phyloP scores from a whole-genome alignment of 2,329 filamentous ascomycete genomes.

The Venturia carpophila region DNA sequence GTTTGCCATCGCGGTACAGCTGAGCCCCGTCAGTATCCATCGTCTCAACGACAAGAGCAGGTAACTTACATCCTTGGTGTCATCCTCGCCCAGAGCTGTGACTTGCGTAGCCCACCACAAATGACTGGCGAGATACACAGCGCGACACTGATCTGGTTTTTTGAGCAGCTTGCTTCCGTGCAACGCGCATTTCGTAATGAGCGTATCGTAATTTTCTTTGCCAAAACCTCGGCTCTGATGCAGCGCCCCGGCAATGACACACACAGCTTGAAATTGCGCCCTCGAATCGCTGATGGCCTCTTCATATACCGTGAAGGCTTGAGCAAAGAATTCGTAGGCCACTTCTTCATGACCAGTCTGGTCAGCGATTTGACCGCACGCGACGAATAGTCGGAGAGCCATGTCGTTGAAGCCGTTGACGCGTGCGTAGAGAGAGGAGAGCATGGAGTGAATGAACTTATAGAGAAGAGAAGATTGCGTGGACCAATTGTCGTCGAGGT shows the following conservation, averaged over 20 bases:
- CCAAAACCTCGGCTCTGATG: conserved; percentile 86
- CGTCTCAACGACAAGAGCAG: background rate
- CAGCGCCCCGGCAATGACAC: conserved; percentile 80
- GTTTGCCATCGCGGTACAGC: conserved; percentile 96
- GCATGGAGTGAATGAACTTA: conserved; percentile 87
- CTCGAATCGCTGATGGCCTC: conserved; percentile 92
- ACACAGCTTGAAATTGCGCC: conserved; percentile 96
- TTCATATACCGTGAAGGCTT: conserved; percentile 97
- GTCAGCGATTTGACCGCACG: conserved; percentile 87
- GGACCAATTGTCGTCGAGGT: conserved; percentile 70
- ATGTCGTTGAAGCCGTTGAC: conserved; percentile 84
- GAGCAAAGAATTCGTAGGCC: conserved; percentile 95
- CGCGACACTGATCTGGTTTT: conserved; percentile 95
- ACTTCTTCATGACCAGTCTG: conserved; percentile 90
- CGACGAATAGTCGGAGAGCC: conserved; percentile 78
- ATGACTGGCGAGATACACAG: conserved; percentile 93
- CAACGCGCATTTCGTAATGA: conserved; percentile 95
- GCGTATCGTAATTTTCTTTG: conserved; percentile 95
- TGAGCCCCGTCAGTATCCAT: conserved; percentile 30
- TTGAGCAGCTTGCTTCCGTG: conserved; percentile 95
- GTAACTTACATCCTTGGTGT: conserved; percentile 63
- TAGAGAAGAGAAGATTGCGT: conserved; percentile 72
- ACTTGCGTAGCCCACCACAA: conserved; percentile 96
- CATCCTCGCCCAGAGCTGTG: conserved; percentile 66
- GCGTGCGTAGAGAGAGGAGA: conserved; percentile 80